phyloP scores from a whole-genome alignment of 1,284 basidiomycete species.

The Leccinum ponderosum region DNA sequence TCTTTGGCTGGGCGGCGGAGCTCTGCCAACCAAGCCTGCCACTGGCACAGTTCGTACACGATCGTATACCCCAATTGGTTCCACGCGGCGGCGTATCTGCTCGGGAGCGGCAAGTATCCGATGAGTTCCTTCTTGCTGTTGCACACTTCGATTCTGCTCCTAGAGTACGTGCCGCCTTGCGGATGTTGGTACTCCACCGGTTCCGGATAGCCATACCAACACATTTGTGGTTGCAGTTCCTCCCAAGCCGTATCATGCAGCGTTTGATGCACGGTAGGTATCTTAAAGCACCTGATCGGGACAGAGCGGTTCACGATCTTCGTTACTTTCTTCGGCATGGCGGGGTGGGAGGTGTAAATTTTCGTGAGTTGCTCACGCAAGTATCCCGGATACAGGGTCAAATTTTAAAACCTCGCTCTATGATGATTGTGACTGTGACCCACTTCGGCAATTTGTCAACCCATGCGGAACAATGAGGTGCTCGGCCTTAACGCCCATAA shows the following conservation, averaged over 20 bases:
- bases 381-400: too few species aligned
- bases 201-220: background rate
- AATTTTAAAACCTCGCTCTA: too few species aligned
- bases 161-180: background rate
- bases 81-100: background rate
- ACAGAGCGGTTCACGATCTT: background rate
- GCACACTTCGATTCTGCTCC: background rate
- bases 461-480: too few species aligned
- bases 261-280: background rate
- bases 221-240: background rate
- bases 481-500: too few species aligned
- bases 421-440: too few species aligned
- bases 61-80: background rate
- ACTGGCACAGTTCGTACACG: background rate
- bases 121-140: background rate
- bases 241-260: background rate
- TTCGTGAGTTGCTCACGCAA: too few species aligned
- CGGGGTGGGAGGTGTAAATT: too few species aligned
- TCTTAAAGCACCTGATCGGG: background rate
- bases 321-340: background rate
- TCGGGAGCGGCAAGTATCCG: background rate
- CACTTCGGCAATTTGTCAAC: too few species aligned
- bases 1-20: background rate
- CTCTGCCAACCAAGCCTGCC: background rate
- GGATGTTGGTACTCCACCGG: background rate